These are phyloP conservation scores for Stephanodiscus triporus DNA, from an alignment of 108 stramenopile species.

Conservation along the genomic window DNA sequence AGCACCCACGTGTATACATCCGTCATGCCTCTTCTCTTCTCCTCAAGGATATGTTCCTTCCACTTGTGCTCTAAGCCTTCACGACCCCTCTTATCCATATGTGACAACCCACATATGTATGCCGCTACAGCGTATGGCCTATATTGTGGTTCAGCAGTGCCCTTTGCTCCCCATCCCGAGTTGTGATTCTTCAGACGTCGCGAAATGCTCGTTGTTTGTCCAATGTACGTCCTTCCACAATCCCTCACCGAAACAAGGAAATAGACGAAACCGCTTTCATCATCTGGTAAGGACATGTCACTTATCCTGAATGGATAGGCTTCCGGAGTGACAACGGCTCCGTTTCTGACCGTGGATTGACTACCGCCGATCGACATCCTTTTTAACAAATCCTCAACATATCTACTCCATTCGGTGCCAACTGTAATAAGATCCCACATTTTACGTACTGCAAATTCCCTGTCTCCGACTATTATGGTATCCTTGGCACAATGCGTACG, in stretches of 20 bases:
- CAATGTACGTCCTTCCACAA: constrained; percentile 3
- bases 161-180: neutral
- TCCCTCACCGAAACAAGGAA: neutral
- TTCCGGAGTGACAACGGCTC: neutral
- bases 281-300: neutral
- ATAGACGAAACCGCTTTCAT: constrained; percentile 10
- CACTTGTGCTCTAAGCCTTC: neutral
- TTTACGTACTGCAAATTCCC: neutral
- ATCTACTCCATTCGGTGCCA: constrained; percentile 9
- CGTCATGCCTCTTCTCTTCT: neutral
- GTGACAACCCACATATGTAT: constrained; percentile 2
- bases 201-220: constrained; percentile 9
- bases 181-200: neutral
- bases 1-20: neutral
- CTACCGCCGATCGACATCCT: neutral
- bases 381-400: neutral
- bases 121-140: neutral
- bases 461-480: constrained; percentile 2
- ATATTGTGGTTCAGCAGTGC: neutral
- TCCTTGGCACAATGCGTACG: neutral
- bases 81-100: neutral
- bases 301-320: constrained; percentile 3
- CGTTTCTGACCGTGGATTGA: neutral
- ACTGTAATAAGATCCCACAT: constrained; percentile 6
- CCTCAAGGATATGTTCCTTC: neutral